Evolutionary conservation across 129 eudicot genomes (phyloP), one percentile per base, ranked within the genome.

Genomic region (Pseudognaphalium luteoalbum): DNA sequence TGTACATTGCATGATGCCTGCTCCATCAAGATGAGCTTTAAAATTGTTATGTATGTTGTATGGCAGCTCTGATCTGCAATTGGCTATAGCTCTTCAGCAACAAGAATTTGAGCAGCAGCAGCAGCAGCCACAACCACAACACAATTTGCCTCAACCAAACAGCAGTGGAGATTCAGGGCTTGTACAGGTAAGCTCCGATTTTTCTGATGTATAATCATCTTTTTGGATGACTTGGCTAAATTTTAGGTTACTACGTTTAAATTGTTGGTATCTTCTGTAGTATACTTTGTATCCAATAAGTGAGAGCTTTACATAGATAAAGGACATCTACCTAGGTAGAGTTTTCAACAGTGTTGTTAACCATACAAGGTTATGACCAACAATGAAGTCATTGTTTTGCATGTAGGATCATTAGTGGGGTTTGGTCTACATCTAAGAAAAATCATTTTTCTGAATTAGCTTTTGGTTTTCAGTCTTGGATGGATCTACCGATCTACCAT

Each of bases 61-160:
- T 78, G 81, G 74, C 96, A 93, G 97, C 76, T 91, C 96, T 70
- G 97, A 94, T 88, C 52, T 84, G 81, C 93, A 88, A 73, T 74
- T 94, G 85, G 97, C 97, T 21, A 83, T 88, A 58, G 93, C 93
- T 78, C 93, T 94, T 70, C 94, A 94, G 76, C 96, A 91, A 56
- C 97, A 91, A 81, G 97, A 94, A 82, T 91, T 85, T 87, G 97
- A 91, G 70, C 87, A 89, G 57, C 89, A 87, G 41, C 87, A 80
- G 66, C 86, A 74, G 47, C 54, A 9, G 21, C 82, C 22, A 1
- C 72, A 68, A 62, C 69, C 76, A 37, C 87, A 77, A 70, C 90
- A 64, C 63, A 82, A 71, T 77, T 5, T 65, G 39, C 81, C 85
- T 71, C 91, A 81, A 74, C 78, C 86, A 72, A 67, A 76, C 79